These are phyloP conservation scores for Exophiala xenobiotica DNA, from an alignment of 2,329 filamentous ascomycete genomes.

Conservation along the genomic window DNA sequence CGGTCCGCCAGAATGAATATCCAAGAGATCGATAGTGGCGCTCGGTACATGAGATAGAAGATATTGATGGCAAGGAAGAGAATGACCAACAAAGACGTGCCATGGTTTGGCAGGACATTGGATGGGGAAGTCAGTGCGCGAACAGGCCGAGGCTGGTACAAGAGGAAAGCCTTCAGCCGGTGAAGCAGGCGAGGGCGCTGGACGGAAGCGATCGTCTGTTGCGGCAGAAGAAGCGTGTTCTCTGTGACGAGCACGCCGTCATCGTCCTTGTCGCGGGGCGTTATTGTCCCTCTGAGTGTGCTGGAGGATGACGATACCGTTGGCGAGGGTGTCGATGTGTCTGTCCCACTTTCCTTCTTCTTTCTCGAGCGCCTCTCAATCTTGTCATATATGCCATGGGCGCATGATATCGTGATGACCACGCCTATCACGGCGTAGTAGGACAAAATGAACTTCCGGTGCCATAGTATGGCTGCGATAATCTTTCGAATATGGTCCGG, in stretches of 20 bases:
- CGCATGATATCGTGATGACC: slow-evolving; percentile 8
- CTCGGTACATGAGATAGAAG: slow-evolving; percentile 58
- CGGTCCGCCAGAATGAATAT: slow-evolving; percentile 61
- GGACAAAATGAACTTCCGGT: slow-evolving; percentile 25
- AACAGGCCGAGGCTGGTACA: slow-evolving; percentile 59
- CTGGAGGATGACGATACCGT: slow-evolving; percentile 24
- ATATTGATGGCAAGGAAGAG: slow-evolving; percentile 55
- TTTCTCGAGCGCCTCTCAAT: neutral
- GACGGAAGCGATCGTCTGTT: neutral
- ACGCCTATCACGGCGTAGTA: slow-evolving; percentile 21
- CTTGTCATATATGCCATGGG: neutral
- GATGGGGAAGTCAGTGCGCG: slow-evolving; percentile 51
- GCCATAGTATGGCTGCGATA: slow-evolving; percentile 23
- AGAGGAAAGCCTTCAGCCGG: slow-evolving; percentile 37
- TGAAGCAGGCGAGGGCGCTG: slow-evolving; percentile 6
- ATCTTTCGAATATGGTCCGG: slow-evolving; percentile 21
- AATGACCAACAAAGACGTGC: slow-evolving; percentile 53
- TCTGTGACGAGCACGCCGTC: slow-evolving; percentile 7
- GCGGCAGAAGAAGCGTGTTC: slow-evolving; percentile 10
- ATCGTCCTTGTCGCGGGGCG: slow-evolving; percentile 16
- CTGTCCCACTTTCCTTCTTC: neutral
- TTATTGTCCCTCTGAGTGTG: slow-evolving; percentile 24
- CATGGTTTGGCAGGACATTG: slow-evolving; percentile 58
- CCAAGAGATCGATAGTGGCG: slow-evolving; percentile 49
- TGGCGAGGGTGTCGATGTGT: neutral